Base-by-base conservation (phyloP, 2,329 filamentous ascomycete species). In the Aspergillus viridinutans region DNA sequence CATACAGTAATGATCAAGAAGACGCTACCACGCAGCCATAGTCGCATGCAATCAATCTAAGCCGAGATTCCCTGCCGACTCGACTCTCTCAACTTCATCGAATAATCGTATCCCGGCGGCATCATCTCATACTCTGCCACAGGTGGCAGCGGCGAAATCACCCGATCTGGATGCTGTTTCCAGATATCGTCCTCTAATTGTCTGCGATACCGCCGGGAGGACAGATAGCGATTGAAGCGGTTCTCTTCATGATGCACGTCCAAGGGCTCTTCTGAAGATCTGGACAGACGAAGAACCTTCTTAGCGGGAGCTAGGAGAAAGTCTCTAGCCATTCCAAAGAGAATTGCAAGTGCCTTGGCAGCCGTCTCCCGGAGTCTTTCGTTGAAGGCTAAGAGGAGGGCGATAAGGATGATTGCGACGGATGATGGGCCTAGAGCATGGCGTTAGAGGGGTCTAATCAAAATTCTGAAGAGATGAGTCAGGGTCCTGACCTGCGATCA, bases 341-440 rank as follows among this genome's bases (percentile, higher is more conserved):
- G 9, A 17, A 72, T 65, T 21, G 67, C 67, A n/a, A 65, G 60
- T 1, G 58, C 49, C 45, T 64, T 69, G 7, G 61, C 58, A 8
- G 67, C 62, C 21, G 50, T 56, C 43, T 69, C 66, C 29, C 68
- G 69, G 1, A 71, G 63, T 1, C 56, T 64, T 38, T 69, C 64
- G 52, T 66, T 86, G 70, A 85, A 87, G 0, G 84, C 84, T 1
- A 80, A 73, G 0, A 85, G 63, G 1, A 87, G 76, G 0, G 83
- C 80, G 0, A 76, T 61, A 1, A 74, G 62, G 43, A 86, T 81
- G 8, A 86, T n/a, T 69, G 72, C 42, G 78, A 85, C 6, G 73
- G 71, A 43, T 77, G 84, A 48, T 80, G 64, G 65, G 17, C 59
- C 67, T 69, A 52, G 48, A 10, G 29, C 1, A 5, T 29, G 17